Percentiles rank a stretch among this genome's conserved stretches.
phyloP scores from a whole-genome alignment of 2,329 filamentous ascomycete genomes.

The Aciculosporium take region DNA sequence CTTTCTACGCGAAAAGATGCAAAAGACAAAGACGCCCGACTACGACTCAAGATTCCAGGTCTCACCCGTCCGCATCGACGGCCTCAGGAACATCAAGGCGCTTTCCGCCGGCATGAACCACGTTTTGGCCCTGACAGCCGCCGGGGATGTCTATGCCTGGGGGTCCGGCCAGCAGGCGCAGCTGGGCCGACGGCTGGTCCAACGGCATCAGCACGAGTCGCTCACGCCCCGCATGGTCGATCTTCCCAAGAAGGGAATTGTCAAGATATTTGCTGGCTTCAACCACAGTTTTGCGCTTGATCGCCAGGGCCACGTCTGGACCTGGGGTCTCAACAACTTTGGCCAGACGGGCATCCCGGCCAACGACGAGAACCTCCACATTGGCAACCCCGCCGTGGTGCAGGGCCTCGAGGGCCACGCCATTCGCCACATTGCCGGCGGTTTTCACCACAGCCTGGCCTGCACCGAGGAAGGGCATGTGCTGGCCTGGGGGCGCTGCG shows the following conservation, averaged over 20 bases:
- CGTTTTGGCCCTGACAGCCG: slow-evolving; percentile 44
- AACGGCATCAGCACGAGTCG: slow-evolving; percentile 32
- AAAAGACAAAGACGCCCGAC: slow-evolving; percentile 24
- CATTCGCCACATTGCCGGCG: slow-evolving; percentile 42
- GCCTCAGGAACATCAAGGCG: slow-evolving; percentile 43
- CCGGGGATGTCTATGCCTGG: slow-evolving; percentile 23
- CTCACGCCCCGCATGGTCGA: slow-evolving; percentile 27
- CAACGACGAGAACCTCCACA: slow-evolving; percentile 34
- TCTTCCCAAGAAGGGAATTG: slow-evolving; percentile 19
- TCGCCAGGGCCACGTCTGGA: slow-evolving; percentile 46
- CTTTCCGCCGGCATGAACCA: slow-evolving; percentile 53
- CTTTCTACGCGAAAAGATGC: slow-evolving; percentile 8
- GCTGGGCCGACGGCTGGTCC: slow-evolving; percentile 33
- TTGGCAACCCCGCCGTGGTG: slow-evolving; percentile 23
- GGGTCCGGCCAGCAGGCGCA: slow-evolving; percentile 29
- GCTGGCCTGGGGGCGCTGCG: slow-evolving; percentile 31
- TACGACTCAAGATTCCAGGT: slow-evolving; percentile 3
- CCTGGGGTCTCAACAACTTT: slow-evolving; percentile 60
- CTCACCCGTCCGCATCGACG: slow-evolving; percentile 32
- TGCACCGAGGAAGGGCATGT: slow-evolving; percentile 26
- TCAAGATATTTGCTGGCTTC: slow-evolving; percentile 36
- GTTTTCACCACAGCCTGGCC: slow-evolving; percentile 23
- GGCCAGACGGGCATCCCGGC: slow-evolving; percentile 48
- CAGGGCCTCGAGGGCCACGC: slow-evolving; percentile 36
- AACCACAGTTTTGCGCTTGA: slow-evolving; percentile 59